phyloP scores from a whole-genome alignment of 1,284 basidiomycete genomes.

The Golubevia sp. region DNA sequence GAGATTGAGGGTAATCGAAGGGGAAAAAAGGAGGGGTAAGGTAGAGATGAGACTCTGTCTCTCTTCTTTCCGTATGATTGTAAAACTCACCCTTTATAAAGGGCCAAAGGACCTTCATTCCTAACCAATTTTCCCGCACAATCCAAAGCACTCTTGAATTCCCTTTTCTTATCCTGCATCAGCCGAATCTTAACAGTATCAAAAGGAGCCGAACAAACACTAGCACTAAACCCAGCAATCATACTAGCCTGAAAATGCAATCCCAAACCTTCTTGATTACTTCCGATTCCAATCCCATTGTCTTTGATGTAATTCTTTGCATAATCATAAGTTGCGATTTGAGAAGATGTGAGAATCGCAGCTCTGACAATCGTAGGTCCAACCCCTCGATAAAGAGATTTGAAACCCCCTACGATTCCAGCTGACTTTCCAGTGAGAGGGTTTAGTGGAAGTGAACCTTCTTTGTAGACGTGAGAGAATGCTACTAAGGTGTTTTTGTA shows the following conservation, averaged over 20 bases:
- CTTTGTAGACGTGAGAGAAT: constrained; percentile 26
- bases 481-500: constrained; percentile 36
- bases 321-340: constrained; percentile 41
- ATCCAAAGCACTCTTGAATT: constrained; percentile 26
- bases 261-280: constrained; percentile 24
- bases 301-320: constrained; percentile 28
- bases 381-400: constrained; percentile 32
- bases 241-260: constrained; percentile 35
- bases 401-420: constrained; percentile 13
- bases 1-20: background rate
- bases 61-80: no score
- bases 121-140: constrained; percentile 25
- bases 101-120: constrained; percentile 36
- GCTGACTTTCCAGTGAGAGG: background rate
- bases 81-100: constrained; percentile 28
- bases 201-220: constrained; percentile 27
- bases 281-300: no score
- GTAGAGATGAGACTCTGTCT: no score
- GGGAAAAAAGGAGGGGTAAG: background rate
- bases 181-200: constrained; percentile 39
- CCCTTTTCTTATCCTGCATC: constrained; percentile 31
- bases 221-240: constrained; percentile 21
- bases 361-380: constrained; percentile 36
- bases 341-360: constrained; percentile 30
- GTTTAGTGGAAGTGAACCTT: constrained; percentile 4